Conservation (phyloP, 768 basidiomycete species). For the Boletus rubropictus region DNA sequence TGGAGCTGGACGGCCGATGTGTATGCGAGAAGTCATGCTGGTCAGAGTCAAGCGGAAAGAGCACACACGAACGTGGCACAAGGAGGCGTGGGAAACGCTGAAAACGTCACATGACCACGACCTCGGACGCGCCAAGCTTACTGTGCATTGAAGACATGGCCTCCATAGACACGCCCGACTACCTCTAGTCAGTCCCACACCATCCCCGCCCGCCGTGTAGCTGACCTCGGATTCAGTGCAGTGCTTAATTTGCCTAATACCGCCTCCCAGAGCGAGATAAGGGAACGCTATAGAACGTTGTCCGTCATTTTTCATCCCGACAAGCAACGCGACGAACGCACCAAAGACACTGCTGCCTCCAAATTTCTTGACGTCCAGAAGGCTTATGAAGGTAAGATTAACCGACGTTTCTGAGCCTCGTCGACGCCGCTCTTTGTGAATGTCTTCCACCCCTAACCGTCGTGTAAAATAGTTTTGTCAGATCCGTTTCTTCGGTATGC, state of each 20-base stretch:
- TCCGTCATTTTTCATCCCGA: conserved; percentile 85
- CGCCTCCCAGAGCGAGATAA: conserved; percentile 63
- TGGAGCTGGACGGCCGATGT: conserved; percentile 66
- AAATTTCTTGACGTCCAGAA: conserved; percentile 74
- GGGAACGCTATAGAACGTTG: conserved; percentile 64
- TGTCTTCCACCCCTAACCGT: conserved; percentile 8
- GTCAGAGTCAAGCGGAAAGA: not conserved
- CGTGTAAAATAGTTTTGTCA: conserved; percentile 48
- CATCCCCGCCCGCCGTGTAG: not conserved
- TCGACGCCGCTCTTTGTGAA: not conserved
- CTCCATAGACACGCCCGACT: conserved; percentile 13
- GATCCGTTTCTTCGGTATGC: conserved; percentile 65
- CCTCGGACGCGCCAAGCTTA: not conserved
- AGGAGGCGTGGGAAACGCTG: conserved; percentile 19
- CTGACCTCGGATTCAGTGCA: conserved; percentile 31
- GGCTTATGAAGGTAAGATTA: conserved; percentile 66
- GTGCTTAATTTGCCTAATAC: conserved; percentile 65
- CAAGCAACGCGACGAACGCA: conserved; percentile 57
- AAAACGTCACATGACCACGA: conserved; percentile 19
- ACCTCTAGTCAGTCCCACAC: conserved; percentile 26
- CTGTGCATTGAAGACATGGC: not conserved
- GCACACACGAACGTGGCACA: conserved; percentile 23
- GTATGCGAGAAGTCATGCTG: conserved; percentile 76
- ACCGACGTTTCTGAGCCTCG: not conserved
- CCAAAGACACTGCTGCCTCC: conserved; percentile 54